Percentiles rank a stretch among this genome's conserved stretches.
Conservation (phyloP, 1,139 yeast genomes). For the Candida sanyaensis region DNA sequence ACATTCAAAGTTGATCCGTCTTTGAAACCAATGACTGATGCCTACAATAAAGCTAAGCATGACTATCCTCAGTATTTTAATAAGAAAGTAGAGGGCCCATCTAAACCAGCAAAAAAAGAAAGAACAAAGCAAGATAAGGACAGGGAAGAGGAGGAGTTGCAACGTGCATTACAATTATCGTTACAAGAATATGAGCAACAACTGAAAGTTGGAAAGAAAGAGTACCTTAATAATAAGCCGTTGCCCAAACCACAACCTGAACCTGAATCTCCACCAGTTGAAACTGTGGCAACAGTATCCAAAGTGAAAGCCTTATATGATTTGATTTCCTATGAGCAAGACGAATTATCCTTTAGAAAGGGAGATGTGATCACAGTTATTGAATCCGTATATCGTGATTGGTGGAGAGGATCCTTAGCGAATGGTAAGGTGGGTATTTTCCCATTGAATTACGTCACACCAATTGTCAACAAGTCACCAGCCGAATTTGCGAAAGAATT, state of each 20-base stretch:
- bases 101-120: slow-evolving; percentile 61
- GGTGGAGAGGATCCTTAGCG: slow-evolving; percentile 89
- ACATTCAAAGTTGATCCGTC: slow-evolving; percentile 73
- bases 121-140: slow-evolving; percentile 49
- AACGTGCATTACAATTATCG: slow-evolving; percentile 76
- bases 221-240: slow-evolving; percentile 31
- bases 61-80: slow-evolving; percentile 47
- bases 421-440: slow-evolving; percentile 86
- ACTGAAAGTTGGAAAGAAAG: slow-evolving; percentile 24
- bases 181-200: slow-evolving; percentile 59
- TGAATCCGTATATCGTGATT: slow-evolving; percentile 86
- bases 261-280: slow-evolving; percentile 17
- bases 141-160: slow-evolving; percentile 79
- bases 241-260: slow-evolving; percentile 24
- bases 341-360: slow-evolving; percentile 68
- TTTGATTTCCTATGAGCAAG: slow-evolving; percentile 67
- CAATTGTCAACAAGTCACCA: slow-evolving; percentile 66
- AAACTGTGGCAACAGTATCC: slow-evolving; percentile 52
- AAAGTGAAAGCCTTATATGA: slow-evolving; percentile 87
- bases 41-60: slow-evolving; percentile 46
- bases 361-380: slow-evolving; percentile 83
- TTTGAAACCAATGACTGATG: slow-evolving; percentile 66
- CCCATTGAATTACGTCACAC: slow-evolving; percentile 90
- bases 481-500: slow-evolving; percentile 38
- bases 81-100: slow-evolving; percentile 36